A percentile compares a stretch with the other conserved stretches of the same genome.
phyloP scores from a whole-genome alignment of 2,329 filamentous ascomycete genomes.

The Aspergillus intermedius region DNA sequence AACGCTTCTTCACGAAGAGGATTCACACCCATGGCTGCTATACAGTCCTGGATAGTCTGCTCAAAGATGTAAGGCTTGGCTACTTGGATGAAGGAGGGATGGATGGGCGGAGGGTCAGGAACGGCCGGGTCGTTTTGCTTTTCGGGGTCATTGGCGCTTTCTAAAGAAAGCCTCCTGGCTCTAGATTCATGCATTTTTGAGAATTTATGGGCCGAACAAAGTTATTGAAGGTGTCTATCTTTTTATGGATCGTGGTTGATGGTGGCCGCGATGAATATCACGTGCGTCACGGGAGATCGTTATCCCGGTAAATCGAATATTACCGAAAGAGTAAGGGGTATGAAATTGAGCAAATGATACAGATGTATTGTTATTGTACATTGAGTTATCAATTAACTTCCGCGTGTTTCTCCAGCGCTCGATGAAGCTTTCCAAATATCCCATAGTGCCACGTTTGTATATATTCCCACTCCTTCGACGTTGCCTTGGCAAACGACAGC shows the following conservation, averaged over 20 bases:
- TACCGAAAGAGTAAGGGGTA: too few species aligned
- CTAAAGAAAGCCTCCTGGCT: not conserved
- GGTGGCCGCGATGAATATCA: not conserved
- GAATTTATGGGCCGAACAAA: not conserved
- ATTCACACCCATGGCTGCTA: slow-evolving; percentile 63
- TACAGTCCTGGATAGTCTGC: slow-evolving; percentile 66
- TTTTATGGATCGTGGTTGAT: not conserved
- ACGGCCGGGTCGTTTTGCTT: slow-evolving; percentile 11
- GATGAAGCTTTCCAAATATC: slow-evolving; percentile 3
- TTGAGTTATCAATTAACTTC: not conserved
- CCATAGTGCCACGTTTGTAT: slow-evolving; percentile 6
- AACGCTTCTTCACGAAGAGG: slow-evolving; percentile 72
- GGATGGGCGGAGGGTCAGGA: slow-evolving; percentile 41
- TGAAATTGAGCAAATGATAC: too few species aligned
- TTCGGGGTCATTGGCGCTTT: slow-evolving; percentile 16
- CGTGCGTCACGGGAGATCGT: not conserved
- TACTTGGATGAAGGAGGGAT: slow-evolving; percentile 59
- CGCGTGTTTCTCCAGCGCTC: slow-evolving; percentile 5
- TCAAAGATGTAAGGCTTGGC: slow-evolving; percentile 75
- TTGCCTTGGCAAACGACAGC: slow-evolving; percentile 40
- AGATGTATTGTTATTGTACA: too few species aligned
- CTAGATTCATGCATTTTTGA: not conserved
- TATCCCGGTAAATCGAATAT: not conserved
- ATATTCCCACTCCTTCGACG: slow-evolving; percentile 6
- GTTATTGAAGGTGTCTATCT: not conserved